Evolutionary conservation across 192 early-diverging fungal species (phyloP), one percentile per base, ranked within the genome.

Genomic region (Neocallimastix lanati): DNA sequence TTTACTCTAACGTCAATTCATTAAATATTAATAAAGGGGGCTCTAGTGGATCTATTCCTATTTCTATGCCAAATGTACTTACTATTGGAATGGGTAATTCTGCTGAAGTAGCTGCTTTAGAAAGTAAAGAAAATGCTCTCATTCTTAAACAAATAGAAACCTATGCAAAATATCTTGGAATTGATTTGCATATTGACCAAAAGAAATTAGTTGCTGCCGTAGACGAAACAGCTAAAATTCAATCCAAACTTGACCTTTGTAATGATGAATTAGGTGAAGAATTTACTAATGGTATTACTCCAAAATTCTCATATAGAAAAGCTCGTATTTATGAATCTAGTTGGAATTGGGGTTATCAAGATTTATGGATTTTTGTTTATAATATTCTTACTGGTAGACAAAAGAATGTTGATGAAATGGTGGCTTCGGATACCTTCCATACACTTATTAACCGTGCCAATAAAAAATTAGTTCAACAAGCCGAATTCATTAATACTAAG

Each of bases 331-430:
- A 94, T 81, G 94, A 97, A 81, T 97, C 96, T 77, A 92, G 94
- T 91, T 97, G 96, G 96, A 97, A 97, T 88, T 97, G 96, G 96
- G 92, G 90, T 67, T 90, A 92, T 78, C 94, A 95, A 82, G 93
- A 95, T 82, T 93, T 92, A 21, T 82, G 93, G 76, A 87, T 90
- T 28, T 87, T 95, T 78, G 94, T 93, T 84, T 98, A 94, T 84
- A 95, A 96, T 85, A 93, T 96, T 79, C 88, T 98, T 84, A 95
- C 94, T 85, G 95, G 94, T 79, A 7, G n/a, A 9, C 25, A 67
- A 25, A 67, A 67, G 50, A 25, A 67, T 67, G 50, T 25, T 67
- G 50, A 67, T 27, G 25, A 21, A 1, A 4, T 27, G 5, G n/a
- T 67, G 25, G 2, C 21, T 0, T 67, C 50, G 1, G 50, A 67